These are phyloP conservation scores for Hymenoscyphus infarciens DNA, from an alignment of 2,329 filamentous ascomycete species.

Conservation along the genomic window DNA sequence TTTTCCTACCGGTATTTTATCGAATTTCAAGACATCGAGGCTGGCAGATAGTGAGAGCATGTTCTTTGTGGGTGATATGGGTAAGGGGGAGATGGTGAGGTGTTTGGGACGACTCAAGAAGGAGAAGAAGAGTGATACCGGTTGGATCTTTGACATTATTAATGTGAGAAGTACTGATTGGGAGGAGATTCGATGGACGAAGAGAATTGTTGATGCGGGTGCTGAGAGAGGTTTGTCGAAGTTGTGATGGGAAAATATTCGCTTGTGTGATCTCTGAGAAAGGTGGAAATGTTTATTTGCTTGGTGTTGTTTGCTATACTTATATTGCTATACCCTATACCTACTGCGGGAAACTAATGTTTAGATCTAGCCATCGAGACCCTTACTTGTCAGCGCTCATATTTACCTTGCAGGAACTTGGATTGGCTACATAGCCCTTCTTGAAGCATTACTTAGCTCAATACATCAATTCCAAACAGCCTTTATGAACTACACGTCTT, in stretches of 20 bases:
- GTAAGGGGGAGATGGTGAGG: conserved; percentile 41
- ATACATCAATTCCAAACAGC: background rate
- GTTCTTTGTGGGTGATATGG: conserved; percentile 38
- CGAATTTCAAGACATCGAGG: conserved; percentile 43
- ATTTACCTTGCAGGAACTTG: conserved; percentile 3
- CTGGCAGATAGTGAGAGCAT: conserved; percentile 46
- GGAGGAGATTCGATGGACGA: conserved; percentile 51
- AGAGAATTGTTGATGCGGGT: conserved; percentile 40
- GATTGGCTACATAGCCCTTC: background rate
- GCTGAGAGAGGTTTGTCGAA: conserved; percentile 8
- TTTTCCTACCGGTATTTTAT: conserved; percentile 45
- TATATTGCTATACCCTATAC: conserved; percentile 16
- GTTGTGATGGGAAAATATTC: conserved; percentile 9
- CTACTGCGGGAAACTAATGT: conserved; percentile 24
- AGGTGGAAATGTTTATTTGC: conserved; percentile 7
- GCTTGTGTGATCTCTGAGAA: conserved; percentile 3
- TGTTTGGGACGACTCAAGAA: conserved; percentile 47
- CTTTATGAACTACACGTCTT: background rate
- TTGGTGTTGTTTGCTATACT: conserved; percentile 26
- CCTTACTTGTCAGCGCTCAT: background rate
- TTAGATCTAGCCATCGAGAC: conserved; percentile 14
- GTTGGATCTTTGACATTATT: conserved; percentile 43
- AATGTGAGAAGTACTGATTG: conserved; percentile 50
- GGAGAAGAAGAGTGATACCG: conserved; percentile 37
- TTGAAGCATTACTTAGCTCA: background rate